Percentiles rank a stretch among this genome's conserved stretches.
Evolutionary conservation across 129 eudicot genomes (phyloP).

Genomic region (Heracleum sosnowskyi): DNA sequence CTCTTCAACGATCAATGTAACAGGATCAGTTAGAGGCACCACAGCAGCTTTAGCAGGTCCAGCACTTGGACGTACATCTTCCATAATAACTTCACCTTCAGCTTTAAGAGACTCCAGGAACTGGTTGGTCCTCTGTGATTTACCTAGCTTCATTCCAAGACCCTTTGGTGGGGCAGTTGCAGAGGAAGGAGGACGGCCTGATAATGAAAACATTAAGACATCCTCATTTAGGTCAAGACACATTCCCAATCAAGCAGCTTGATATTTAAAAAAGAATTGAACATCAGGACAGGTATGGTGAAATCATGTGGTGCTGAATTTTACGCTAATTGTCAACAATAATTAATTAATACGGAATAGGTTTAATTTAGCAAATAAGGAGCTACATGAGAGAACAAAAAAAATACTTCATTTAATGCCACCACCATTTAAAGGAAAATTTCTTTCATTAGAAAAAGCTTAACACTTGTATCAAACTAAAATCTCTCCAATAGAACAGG

Average conservation of each 20-base stretch:
- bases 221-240: neutral
- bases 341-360: neutral
- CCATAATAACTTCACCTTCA: conserved; percentile 86
- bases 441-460: neutral
- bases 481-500: neutral
- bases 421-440: neutral
- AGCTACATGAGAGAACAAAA: neutral
- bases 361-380: neutral
- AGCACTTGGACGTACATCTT: conserved; percentile 75
- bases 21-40: conserved; percentile 77
- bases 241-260: neutral
- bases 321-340: neutral
- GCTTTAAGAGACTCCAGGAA: conserved; percentile 95
- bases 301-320: neutral
- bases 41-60: conserved; percentile 63
- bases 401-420: neutral
- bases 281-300: neutral
- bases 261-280: neutral
- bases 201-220: conserved; percentile 4
- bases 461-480: neutral
- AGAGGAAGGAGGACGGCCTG: conserved; percentile 79
- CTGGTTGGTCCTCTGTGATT: conserved; percentile 68
- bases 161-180: conserved; percentile 85
- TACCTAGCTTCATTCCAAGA: conserved; percentile 92
- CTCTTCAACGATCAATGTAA: conserved; percentile 84